phyloP scores from a whole-genome alignment of 164 flowering plant genomes.

The Pachysandra terminalis region DNA sequence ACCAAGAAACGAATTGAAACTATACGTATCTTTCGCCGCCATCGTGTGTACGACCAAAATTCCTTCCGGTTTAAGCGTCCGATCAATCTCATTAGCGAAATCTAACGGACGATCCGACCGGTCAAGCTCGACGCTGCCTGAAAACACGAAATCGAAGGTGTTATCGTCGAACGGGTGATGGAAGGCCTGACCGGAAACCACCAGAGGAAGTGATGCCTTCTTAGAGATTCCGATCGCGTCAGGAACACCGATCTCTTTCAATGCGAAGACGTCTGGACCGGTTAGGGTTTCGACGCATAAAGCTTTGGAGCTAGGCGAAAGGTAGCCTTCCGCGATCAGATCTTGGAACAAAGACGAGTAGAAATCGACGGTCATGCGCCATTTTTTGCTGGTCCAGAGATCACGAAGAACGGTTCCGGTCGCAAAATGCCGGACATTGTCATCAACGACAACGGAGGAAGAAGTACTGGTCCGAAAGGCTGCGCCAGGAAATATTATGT shows the following conservation, averaged over 20 bases:
- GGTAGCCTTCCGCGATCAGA: constrained; percentile 60
- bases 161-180: constrained; percentile 47
- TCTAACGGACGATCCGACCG: constrained; percentile 29
- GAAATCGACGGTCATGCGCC: constrained; percentile 56
- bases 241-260: constrained; percentile 70
- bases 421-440: constrained; percentile 9
- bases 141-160: constrained; percentile 75
- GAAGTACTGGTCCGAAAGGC: constrained; percentile 26
- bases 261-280: constrained; percentile 65
- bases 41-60: constrained; percentile 67
- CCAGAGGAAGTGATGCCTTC: constrained; percentile 64
- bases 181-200: constrained; percentile 33
- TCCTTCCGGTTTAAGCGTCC: constrained; percentile 89
- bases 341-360: constrained; percentile 74
- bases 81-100: constrained; percentile 55
- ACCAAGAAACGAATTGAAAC: constrained; percentile 65
- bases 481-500: constrained; percentile 31
- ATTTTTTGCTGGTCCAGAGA: constrained; percentile 54
- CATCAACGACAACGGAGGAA: constrained; percentile 10
- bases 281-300: constrained; percentile 53
- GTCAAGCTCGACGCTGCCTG: constrained; percentile 56
- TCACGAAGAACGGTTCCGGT: constrained; percentile 18
- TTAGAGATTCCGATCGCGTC: constrained; percentile 59
- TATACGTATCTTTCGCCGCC: constrained; percentile 65
- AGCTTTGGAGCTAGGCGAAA: constrained; percentile 49